These are phyloP conservation scores for Polyplosphaeria fusca DNA, from an alignment of 495 filamentous ascomycete genomes.

Conservation along the genomic window DNA sequence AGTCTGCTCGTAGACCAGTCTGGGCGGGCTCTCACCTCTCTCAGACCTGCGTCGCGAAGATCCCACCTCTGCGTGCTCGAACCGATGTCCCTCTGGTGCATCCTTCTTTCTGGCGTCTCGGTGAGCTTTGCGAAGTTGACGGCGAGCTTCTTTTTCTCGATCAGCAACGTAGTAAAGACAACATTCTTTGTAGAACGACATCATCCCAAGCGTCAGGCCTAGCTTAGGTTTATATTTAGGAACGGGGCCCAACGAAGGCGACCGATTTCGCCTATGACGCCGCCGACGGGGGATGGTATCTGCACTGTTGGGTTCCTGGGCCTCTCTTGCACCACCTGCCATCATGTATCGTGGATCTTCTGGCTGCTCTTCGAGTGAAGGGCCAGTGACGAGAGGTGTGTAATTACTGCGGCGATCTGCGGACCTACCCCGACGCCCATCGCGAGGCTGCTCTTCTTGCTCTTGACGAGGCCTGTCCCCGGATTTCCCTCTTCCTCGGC, in stretches of 20 bases:
- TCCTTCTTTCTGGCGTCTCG: background rate
- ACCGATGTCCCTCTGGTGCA: background rate
- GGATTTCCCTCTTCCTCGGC: background rate
- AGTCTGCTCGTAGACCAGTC: background rate
- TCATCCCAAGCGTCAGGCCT: background rate
- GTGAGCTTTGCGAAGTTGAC: background rate
- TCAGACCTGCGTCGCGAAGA: background rate
- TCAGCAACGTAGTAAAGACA: background rate
- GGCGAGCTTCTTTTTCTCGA: background rate
- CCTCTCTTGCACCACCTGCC: background rate
- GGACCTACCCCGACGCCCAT: background rate
- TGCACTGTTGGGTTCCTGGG: background rate
- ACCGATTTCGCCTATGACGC: background rate
- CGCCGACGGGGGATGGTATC: background rate
- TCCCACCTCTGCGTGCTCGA: background rate
- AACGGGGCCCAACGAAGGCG: background rate
- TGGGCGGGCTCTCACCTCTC: background rate
- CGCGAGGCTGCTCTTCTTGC: background rate
- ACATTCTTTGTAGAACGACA: background rate
- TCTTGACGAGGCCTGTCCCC: background rate
- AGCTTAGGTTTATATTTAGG: constrained; percentile 10
- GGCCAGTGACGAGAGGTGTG: background rate
- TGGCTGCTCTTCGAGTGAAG: background rate
- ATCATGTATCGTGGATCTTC: background rate
- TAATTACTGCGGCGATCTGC: background rate